Evolutionary conservation across 345 rosid species (phyloP), one percentile per base, ranked within the genome.

Genomic region (Iberis pinnata): DNA sequence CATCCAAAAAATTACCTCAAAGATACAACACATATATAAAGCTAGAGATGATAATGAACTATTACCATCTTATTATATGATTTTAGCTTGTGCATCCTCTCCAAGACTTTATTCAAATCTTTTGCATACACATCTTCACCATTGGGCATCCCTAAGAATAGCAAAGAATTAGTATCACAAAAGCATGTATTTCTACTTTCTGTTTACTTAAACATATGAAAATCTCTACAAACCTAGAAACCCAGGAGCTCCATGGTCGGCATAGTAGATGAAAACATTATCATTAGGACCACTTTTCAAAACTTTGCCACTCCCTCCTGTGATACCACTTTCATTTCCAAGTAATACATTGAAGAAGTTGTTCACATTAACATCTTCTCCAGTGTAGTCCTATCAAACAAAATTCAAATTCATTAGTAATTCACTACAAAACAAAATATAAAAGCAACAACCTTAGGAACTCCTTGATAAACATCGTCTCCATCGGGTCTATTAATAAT

Each of bases 251-350:
- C 95, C 95, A 64, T 82, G 86, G 27, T 83, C 95, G 36, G 82
- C 12, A 35, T 82, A 86, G 54, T 60, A 86, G 36, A 83, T 63
- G 70, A 83, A 86, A 29, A 83, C 43, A 18, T 33, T 52, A 49
- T 77, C 88, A 10, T 72, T 52, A 7, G 86, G 88, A 13, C 79
- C 82, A 44, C 79, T 80, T 6, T 73, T 58, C 10, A 82, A 17
- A 27, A 80, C 86, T 51, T 79, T 86, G 18, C 90, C 88, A 37
- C 76, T 82, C 15, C 95, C 88, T 14, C 88, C 95, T 0, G 54
- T 55, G 16, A 80, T 49, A 17, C 80, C 86, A 35, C 68, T 63
- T 60, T 65, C 48, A 55, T 83, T 78, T 13, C 86, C 85, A 22
- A 80, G 76, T 25, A 85, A 14, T 2, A 74, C 89, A 27, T 73